Conservation (phyloP, 1,139 yeast genomes). For the Candida frijolesensis region DNA sequence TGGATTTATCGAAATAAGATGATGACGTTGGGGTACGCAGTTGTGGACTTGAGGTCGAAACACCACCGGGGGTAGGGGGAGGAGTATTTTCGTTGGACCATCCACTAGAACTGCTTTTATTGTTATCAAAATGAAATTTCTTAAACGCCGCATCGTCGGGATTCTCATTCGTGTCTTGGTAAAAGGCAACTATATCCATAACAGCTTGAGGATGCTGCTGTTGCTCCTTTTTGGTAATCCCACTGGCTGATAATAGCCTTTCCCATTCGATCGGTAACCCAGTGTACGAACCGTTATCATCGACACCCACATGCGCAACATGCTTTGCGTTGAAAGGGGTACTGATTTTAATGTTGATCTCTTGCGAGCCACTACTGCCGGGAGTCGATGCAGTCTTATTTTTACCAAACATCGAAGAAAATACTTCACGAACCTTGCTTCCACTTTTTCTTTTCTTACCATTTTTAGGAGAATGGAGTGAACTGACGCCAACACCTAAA, state of each 20-base stretch:
- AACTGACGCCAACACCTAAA: slow-evolving; percentile 26
- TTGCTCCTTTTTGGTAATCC: slow-evolving; percentile 83
- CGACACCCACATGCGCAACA: slow-evolving; percentile 91
- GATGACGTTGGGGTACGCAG: slow-evolving; percentile 16
- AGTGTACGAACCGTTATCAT: slow-evolving; percentile 83
- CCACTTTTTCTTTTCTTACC: slow-evolving; percentile 38
- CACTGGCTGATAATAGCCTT: slow-evolving; percentile 75
- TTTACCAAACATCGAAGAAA: slow-evolving; percentile 45
- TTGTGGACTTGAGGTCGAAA: slow-evolving; percentile 17
- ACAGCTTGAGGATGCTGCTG: slow-evolving; percentile 93
- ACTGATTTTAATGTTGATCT: slow-evolving; percentile 64
- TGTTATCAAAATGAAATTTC: slow-evolving; percentile 56
- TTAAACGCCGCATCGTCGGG: slow-evolving; percentile 76
- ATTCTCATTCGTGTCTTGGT: slow-evolving; percentile 65
- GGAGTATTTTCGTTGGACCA: slow-evolving; percentile 24
- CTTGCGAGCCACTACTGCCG: slow-evolving; percentile 23
- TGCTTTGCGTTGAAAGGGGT: slow-evolving; percentile 91
- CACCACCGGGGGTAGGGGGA: slow-evolving; percentile 28
- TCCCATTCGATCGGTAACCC: slow-evolving; percentile 96
- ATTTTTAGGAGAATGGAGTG: slow-evolving; percentile 12
- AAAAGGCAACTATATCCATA: slow-evolving; percentile 87
- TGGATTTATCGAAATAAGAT: slow-evolving; percentile 5
- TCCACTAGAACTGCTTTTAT: slow-evolving; percentile 22
- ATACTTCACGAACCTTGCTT: slow-evolving; percentile 42
- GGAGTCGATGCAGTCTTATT: slow-evolving; percentile 19